Conservation (phyloP, 495 filamentous ascomycete species). For the Penicillium samsonianum region DNA sequence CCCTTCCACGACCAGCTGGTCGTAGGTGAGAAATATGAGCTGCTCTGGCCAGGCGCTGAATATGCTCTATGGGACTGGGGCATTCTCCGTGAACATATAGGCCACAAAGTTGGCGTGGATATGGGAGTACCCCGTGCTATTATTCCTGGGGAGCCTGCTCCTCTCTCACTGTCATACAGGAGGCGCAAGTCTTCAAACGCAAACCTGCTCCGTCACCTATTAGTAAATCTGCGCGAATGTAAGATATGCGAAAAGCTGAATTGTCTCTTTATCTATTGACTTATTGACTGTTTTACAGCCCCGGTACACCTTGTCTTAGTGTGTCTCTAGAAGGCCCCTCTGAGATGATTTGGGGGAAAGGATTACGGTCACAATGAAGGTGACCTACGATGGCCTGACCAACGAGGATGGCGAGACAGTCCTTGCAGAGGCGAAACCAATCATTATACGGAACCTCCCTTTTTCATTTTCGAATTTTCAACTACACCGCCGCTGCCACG, state of each 20-base stretch:
- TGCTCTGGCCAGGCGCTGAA: constrained; percentile 16
- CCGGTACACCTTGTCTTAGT: background rate
- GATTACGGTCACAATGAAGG: background rate
- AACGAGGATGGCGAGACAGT: constrained; percentile 4
- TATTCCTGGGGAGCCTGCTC: constrained; percentile 3
- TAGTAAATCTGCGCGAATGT: background rate
- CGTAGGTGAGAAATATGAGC: constrained; percentile 16
- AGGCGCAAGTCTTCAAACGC: background rate
- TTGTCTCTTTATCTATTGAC: background rate
- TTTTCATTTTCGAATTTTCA: background rate
- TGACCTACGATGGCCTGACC: constrained; percentile 7
- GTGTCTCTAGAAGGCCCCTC: constrained; percentile 5
- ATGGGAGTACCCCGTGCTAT: background rate
- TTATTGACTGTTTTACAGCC: background rate
- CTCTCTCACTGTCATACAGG: background rate
- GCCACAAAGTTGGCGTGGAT: constrained; percentile 6
- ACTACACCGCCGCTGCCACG: background rate
- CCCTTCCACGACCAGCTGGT: constrained; percentile 8
- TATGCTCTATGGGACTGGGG: constrained; percentile 18
- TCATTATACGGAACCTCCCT: background rate
- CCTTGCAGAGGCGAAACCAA: background rate
- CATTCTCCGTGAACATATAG: constrained; percentile 10
- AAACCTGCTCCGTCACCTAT: background rate
- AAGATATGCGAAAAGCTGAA: background rate
- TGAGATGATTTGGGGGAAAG: background rate